Evolutionary conservation across 139 green algal species (phyloP), one percentile per base, ranked within the genome.

Genomic region (Closterium sp.): DNA sequence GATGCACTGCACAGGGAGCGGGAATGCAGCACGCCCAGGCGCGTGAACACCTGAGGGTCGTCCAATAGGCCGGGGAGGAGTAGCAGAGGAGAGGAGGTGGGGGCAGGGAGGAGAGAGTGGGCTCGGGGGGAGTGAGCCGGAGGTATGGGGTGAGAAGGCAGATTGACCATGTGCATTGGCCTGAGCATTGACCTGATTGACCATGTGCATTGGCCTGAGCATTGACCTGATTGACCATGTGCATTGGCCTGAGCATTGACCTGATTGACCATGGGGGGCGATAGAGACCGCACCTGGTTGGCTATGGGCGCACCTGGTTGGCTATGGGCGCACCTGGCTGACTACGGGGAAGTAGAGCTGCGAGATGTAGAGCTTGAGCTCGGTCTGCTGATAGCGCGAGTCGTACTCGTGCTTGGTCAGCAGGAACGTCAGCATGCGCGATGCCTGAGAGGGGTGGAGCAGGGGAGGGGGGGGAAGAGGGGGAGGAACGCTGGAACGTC

Each of bases 351-450:
- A 86, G 85, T 93, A 93, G 30, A 93, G 90, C 31, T 93, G 84
- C 34, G 90, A 87, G n/a, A 90, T 90, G 76, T 93, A 90, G 31
- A 90, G 35, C 30, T 90, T 90, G 64, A 90, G 32, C 28, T 93
- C 90, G 84, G 36, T 0, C 34, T 86, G n/a, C 30, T 90, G 90
- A 34, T 90, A 90, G 32, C 55, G 25, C 33, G 36, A 84, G 35
- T 93, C 90, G 69, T 88, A 86, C 87, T 93, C 85, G 38, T 93
- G 90, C 81, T 93, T 93, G 85, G 81, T 69, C 90, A 93, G 85
- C 23, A 93, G 36, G 69, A 87, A 90, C 1, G 31, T 33, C 12
- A 93, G 90, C 34, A 76, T 90, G 8, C 84, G 25, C 16, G 90
- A 87, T 2, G 90, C 90, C 90, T 93, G 89, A 83, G 16, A 83